These are phyloP conservation scores for Microbotryum saponariae DNA, from an alignment of 1,284 basidiomycete species.

Conservation along the genomic window DNA sequence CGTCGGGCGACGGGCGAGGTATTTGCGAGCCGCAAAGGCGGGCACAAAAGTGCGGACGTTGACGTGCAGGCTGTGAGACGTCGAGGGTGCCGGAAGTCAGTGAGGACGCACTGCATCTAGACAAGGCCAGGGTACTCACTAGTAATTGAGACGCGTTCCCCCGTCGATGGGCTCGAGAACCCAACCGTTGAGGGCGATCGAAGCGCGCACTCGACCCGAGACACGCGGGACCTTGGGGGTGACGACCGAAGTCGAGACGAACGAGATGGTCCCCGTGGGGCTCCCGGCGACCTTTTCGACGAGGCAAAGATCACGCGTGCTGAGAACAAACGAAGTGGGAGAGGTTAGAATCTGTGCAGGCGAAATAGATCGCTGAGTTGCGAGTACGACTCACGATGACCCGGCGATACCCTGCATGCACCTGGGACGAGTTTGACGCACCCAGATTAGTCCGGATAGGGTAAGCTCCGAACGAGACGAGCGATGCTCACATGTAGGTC, in stretches of 20 bases:
- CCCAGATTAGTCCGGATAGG: too few relatives aligned
- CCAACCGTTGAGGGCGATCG: slow-evolving; percentile 36
- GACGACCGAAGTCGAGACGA: slow-evolving; percentile 36
- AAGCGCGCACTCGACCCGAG: slow-evolving; percentile 33
- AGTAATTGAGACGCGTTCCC: slow-evolving; percentile 20
- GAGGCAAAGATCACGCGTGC: slow-evolving; percentile 35
- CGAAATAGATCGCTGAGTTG: background rate
- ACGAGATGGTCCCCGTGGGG: slow-evolving; percentile 34
- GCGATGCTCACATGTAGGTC: slow-evolving; percentile 33
- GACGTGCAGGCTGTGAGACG: slow-evolving; percentile 32
- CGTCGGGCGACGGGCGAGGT: slow-evolving; percentile 33
- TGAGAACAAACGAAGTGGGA: background rate
- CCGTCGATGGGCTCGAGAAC: slow-evolving; percentile 31
- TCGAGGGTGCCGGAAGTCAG: slow-evolving; percentile 12
- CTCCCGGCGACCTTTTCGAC: slow-evolving; percentile 35
- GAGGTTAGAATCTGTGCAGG: background rate
- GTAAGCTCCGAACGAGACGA: too few relatives aligned
- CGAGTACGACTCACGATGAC: slow-evolving; percentile 15
- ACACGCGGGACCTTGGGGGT: slow-evolving; percentile 34
- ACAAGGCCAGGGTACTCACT: slow-evolving; percentile 12
- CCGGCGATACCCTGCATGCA: slow-evolving; percentile 35
- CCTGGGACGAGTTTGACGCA: background rate
- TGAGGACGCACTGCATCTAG: slow-evolving; percentile 1
- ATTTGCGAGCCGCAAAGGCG: slow-evolving; percentile 29
- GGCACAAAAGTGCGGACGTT: slow-evolving; percentile 36